Conservation (phyloP, 257 asterid genomes). For the Galeopsis tetrahit region DNA sequence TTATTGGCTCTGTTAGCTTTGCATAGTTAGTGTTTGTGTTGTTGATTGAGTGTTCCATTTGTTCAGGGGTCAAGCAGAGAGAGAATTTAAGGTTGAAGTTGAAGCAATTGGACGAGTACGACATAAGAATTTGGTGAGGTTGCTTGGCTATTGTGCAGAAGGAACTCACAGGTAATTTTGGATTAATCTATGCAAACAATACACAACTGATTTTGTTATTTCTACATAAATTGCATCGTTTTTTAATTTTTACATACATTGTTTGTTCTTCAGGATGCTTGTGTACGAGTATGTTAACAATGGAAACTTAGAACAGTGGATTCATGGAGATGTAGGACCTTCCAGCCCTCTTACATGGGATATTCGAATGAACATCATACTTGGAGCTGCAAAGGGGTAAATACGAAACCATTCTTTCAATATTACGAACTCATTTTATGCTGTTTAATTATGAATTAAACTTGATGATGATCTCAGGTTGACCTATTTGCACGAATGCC, state of each 20-base stretch:
- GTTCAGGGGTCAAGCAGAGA: constrained; percentile 92
- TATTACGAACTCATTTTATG: not conserved
- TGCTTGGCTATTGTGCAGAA: constrained; percentile 93
- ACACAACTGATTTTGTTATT: not conserved
- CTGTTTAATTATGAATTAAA: constrained; percentile 6
- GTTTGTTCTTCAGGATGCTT: constrained; percentile 61
- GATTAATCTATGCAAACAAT: not conserved
- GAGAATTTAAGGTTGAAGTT: constrained; percentile 92
- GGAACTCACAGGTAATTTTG: constrained; percentile 82
- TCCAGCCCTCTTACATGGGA: constrained; percentile 93
- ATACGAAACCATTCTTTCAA: not conserved
- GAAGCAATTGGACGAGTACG: constrained; percentile 93
- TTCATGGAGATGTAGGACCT: constrained; percentile 93
- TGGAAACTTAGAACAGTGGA: constrained; percentile 94
- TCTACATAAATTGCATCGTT: not conserved
- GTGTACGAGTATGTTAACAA: constrained; percentile 87
- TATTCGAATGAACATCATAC: constrained; percentile 82
- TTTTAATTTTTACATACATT: not conserved
- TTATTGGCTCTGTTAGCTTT: not conserved
- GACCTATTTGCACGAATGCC: constrained; percentile 90
- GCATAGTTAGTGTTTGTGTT: not conserved
- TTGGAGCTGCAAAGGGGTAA: constrained; percentile 95
- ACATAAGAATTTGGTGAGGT: constrained; percentile 87
- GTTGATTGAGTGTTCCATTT: constrained; percentile 17
- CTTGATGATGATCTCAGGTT: constrained; percentile 46